These are phyloP conservation scores for Agaricus subrufescens DNA, from an alignment of 768 basidiomycete genomes.

Conservation along the genomic window DNA sequence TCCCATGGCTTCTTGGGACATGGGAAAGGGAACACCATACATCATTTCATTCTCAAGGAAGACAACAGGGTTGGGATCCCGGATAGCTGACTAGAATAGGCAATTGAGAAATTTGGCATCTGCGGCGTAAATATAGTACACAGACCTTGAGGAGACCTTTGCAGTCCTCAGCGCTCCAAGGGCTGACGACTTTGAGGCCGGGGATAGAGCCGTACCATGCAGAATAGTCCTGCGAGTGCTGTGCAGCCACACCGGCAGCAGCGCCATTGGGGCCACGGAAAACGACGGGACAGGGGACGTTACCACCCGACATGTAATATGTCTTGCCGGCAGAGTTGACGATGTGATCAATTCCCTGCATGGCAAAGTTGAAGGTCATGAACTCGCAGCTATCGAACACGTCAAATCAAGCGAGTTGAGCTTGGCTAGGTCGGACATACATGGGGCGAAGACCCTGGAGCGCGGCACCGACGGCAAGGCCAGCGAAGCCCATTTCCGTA, in stretches of 20 bases:
- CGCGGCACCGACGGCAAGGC: conserved; percentile 92
- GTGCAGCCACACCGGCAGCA: conserved; percentile 92
- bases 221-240: conserved; percentile 97
- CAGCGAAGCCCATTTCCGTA: conserved; percentile 98
- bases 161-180: conserved; percentile 99
- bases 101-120: conserved; percentile 1
- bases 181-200: conserved; percentile 95
- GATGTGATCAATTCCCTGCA: conserved; percentile 99
- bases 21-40: conserved; percentile 96
- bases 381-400: conserved; percentile 79
- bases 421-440: conserved; percentile 34
- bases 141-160: conserved; percentile 92
- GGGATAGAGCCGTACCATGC: conserved; percentile 93
- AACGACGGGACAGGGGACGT: conserved; percentile 96
- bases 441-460: conserved; percentile 92
- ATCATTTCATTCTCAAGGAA: conserved; percentile 99
- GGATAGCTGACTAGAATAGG: conserved; percentile 74
- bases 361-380: conserved; percentile 99
- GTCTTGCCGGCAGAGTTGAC: conserved; percentile 99
- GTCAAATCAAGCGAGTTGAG: conserved; percentile 10
- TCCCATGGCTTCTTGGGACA: conserved; percentile 92
- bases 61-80: conserved; percentile 97
- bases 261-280: conserved; percentile 99
- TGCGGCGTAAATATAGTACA: conserved; percentile 11
- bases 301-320: conserved; percentile 99